Evolutionary conservation across 148 eudicot species (phyloP).

Genomic region (Amaranthus cruentus): DNA sequence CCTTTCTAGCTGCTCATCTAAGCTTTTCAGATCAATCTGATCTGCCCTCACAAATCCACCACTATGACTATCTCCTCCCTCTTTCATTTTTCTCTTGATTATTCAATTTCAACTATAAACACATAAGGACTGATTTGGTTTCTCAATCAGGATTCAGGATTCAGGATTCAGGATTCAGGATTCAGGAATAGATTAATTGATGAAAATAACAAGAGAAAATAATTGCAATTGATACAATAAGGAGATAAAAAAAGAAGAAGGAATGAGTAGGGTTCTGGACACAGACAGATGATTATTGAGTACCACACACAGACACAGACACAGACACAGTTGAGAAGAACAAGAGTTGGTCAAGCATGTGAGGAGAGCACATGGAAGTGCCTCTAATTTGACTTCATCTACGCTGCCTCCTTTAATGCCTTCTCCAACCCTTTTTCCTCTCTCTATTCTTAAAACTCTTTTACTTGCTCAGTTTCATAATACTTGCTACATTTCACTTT

Average conservation of each 20-base stretch:
- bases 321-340: background rate
- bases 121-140: slow-evolving; percentile 1
- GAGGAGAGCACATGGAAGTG: slow-evolving; percentile 41
- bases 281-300: too few relatives aligned
- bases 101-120: background rate
- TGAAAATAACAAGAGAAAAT: too few relatives aligned
- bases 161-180: background rate
- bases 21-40: slow-evolving; percentile 76
- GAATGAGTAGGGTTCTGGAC: background rate
- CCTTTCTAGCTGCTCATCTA: slow-evolving; percentile 79
- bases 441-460: background rate
- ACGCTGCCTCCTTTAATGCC: slow-evolving; percentile 18
- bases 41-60: slow-evolving; percentile 80
- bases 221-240: background rate
- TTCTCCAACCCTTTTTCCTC: background rate
- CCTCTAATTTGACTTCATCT: slow-evolving; percentile 31
- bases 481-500: too few relatives aligned
- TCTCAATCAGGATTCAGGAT: background rate
- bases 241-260: background rate
- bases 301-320: too few relatives aligned
- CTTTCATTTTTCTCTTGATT: slow-evolving; percentile 35
- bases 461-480: too few relatives aligned
- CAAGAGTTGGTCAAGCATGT: slow-evolving; percentile 25
- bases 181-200: background rate
- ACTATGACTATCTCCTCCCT: slow-evolving; percentile 33